These are phyloP conservation scores for Diversispora eburnea DNA, from an alignment of 192 early-diverging fungal genomes.

Conservation along the genomic window DNA sequence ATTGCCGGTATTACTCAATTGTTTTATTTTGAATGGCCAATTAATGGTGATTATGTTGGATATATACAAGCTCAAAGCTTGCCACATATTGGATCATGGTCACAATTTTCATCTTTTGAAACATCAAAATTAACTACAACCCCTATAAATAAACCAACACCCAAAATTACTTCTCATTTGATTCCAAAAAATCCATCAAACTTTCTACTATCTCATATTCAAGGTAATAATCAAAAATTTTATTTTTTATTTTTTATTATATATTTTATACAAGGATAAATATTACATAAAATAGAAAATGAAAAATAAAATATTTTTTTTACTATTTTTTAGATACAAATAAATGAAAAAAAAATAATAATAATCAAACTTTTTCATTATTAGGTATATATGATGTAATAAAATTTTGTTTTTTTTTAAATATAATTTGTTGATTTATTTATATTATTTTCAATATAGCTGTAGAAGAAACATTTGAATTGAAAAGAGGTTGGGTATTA, in stretches of 20 bases:
- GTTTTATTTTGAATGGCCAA: constrained; percentile 13
- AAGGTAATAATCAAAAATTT: neutral
- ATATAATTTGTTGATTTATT: neutral
- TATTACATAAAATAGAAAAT: too few species aligned
- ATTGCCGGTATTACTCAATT: constrained; percentile 1
- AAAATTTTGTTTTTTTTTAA: neutral
- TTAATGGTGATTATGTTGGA: too few species aligned
- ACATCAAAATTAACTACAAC: neutral
- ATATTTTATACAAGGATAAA: neutral
- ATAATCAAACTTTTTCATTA: neutral
- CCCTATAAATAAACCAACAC: neutral
- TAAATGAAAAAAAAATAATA: constrained; percentile 1
- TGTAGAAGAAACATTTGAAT: neutral
- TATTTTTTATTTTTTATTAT: neutral
- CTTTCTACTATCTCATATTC: neutral
- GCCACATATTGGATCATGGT: too few species aligned
- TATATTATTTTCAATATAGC: constrained; percentile 3
- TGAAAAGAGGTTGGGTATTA: neutral
- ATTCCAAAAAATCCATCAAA: neutral
- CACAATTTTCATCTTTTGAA: too few species aligned
- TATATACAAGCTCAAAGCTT: too few species aligned
- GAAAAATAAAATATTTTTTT: too few species aligned
- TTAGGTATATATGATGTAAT: neutral
- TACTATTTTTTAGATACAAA: constrained; percentile 4
- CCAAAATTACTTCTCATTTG: neutral